A percentile compares a stretch with the other conserved stretches of the same genome.
Conservation (phyloP, 768 basidiomycete genomes). For the Kockovaella imperatae region DNA sequence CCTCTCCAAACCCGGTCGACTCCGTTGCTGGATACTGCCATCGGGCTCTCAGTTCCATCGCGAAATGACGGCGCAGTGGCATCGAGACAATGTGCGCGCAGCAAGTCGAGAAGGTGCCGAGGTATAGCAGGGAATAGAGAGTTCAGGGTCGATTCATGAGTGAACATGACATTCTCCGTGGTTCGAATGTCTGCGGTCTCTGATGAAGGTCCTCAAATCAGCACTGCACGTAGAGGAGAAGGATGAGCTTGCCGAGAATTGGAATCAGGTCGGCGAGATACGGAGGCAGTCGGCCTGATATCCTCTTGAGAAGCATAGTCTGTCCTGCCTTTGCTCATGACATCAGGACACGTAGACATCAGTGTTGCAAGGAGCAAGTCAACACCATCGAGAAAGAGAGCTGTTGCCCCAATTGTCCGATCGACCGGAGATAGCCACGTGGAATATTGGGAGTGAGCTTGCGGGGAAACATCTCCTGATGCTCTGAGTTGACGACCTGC, state of each 20-base stretch:
- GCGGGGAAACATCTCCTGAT: too few relatives aligned
- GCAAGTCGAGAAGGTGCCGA: slow-evolving; percentile 10
- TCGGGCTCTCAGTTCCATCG: too few relatives aligned
- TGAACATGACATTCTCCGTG: slow-evolving; percentile 33
- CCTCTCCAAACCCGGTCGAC: slow-evolving; percentile 30
- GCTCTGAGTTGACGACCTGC: too few relatives aligned
- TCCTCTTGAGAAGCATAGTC: slow-evolving; percentile 37
- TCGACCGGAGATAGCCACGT: too few relatives aligned
- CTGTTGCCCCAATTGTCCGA: too few relatives aligned
- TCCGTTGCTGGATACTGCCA: too few relatives aligned
- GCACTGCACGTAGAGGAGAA: background rate
- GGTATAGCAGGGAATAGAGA: slow-evolving; percentile 11
- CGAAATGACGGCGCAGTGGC: slow-evolving; percentile 19
- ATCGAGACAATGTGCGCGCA: slow-evolving; percentile 11
- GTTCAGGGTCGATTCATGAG: slow-evolving; percentile 9
- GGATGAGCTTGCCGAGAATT: slow-evolving; percentile 16
- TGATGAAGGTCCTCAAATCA: slow-evolving; percentile 6
- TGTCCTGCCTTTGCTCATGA: too few relatives aligned
- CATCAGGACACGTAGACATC: too few relatives aligned
- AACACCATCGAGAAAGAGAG: too few relatives aligned
- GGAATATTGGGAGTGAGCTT: too few relatives aligned
- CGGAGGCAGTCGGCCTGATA: slow-evolving; percentile 10
- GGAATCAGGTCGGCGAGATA: slow-evolving; percentile 19
- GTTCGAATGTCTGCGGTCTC: slow-evolving; percentile 29
- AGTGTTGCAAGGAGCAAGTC: too few relatives aligned